These are phyloP conservation scores for Isatis lusitanica DNA, from an alignment of 441 rosid species.

Conservation along the genomic window DNA sequence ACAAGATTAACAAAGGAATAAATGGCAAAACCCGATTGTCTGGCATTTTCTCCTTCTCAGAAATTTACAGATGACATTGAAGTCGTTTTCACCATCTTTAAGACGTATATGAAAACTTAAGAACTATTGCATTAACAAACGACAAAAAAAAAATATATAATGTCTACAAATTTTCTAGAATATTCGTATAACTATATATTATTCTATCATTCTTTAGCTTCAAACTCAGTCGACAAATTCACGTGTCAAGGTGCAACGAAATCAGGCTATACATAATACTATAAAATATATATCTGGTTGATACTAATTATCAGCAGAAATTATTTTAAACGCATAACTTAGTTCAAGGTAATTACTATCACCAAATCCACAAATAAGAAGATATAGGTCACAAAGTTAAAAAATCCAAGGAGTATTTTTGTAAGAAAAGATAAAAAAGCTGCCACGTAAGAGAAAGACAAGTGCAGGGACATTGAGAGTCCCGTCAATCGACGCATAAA, in stretches of 20 bases:
- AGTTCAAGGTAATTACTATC: background rate
- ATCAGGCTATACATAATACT: background rate
- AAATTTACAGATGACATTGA: conserved; percentile 7
- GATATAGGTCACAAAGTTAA: background rate
- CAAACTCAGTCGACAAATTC: background rate
- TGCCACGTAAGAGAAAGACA: conserved; percentile 20
- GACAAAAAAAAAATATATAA: background rate
- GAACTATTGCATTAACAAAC: background rate
- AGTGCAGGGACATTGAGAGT: conserved; percentile 15
- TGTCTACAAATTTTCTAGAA: background rate
- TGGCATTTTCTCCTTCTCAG: background rate
- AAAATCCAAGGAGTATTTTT: background rate
- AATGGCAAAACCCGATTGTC: background rate
- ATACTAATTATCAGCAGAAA: background rate
- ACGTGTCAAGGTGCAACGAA: background rate
- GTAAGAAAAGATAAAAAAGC: background rate
- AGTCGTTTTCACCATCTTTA: conserved; percentile 18
- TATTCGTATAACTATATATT: background rate
- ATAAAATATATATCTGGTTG: background rate
- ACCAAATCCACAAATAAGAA: background rate
- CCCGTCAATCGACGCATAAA: conserved; percentile 11
- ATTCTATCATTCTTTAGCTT: background rate
- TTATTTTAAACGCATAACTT: background rate
- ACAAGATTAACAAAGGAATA: background rate
- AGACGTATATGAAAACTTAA: conserved; percentile 1